phyloP scores from a whole-genome alignment of 257 asterid genomes.

The Solanum sparsipilum region DNA sequence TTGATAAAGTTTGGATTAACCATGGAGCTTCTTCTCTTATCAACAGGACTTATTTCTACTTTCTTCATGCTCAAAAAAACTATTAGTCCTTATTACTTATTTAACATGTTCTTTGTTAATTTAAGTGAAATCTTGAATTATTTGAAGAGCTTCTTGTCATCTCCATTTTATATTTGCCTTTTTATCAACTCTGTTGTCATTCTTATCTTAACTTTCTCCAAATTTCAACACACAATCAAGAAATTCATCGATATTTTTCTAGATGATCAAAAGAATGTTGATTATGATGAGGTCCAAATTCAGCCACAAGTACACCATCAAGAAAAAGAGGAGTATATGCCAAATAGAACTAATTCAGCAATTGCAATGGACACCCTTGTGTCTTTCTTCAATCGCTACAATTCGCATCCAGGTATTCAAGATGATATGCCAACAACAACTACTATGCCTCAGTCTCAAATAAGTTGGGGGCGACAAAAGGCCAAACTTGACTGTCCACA shows the following conservation, averaged over 20 bases:
- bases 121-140: conserved; percentile 17
- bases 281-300: neutral
- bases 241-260: neutral
- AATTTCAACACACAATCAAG: conserved; percentile 10
- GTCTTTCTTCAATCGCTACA: neutral
- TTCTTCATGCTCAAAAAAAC: conserved; percentile 24
- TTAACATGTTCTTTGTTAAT: conserved; percentile 13
- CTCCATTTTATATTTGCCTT: conserved; percentile 31
- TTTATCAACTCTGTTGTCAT: conserved; percentile 34
- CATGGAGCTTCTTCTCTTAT: conserved; percentile 37
- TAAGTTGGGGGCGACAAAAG: neutral
- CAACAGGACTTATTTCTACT: conserved; percentile 27
- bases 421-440: neutral
- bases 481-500: neutral
- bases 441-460: neutral
- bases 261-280: neutral
- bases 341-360: neutral
- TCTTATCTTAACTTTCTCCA: conserved; percentile 34
- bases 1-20: conserved; percentile 20
- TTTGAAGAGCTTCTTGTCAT: conserved; percentile 23
- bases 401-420: neutral
- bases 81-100: conserved; percentile 6
- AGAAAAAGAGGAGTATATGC: neutral
- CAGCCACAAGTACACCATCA: neutral
- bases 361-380: neutral